Evolutionary conservation across 352 stramenopile species (phyloP), one percentile per base, ranked within the genome.

Genomic region (Globisporangium cylindrosporum): DNA sequence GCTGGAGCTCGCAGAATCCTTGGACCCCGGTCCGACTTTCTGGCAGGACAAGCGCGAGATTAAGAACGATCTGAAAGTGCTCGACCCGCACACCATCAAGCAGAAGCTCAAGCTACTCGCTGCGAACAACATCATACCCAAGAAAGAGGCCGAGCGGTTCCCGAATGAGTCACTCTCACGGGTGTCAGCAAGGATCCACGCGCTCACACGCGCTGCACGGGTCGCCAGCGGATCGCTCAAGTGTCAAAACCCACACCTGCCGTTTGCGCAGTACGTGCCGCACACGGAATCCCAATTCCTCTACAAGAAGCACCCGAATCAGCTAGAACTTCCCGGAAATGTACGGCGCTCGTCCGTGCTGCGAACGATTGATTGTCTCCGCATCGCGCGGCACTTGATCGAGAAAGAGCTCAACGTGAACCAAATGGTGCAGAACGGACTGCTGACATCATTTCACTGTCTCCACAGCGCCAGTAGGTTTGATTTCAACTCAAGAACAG

Each of bases 401-500:
- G 72, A 88, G 53, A 56, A 65, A 0, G 82, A 90, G 62, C 74
- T 92, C 18, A 72, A 90, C 27, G 73, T 78, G 27, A 70, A 73
- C 15, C 48, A 63, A 2, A 72, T 78, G 65, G 59, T 80, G 5
- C 51, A 75, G 5, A 73, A 27, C 18, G 62, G 74, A 2, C 22
- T 90, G 1, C 38, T 82, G 0, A 62, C 70, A 1, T 78, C 67
- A 0, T 72, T 83, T 36, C 71, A 79, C 55, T 75, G 77, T 41
- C 73, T 92, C 3, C 84, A 92, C 68, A 88, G 76, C 49, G 77
- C 82, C 0, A 90, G 80, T 34, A 71, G 82, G 15, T 88, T 85
- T 34, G 84, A 91, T 60, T 67, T 66, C 10, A 80, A 66, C 25
- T 80, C 75, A 1, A 67, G 70, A 4, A 59, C 58, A 0, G 56